phyloP scores from a whole-genome alignment of 106 monocot species.

The Narthecium ossifragum region DNA sequence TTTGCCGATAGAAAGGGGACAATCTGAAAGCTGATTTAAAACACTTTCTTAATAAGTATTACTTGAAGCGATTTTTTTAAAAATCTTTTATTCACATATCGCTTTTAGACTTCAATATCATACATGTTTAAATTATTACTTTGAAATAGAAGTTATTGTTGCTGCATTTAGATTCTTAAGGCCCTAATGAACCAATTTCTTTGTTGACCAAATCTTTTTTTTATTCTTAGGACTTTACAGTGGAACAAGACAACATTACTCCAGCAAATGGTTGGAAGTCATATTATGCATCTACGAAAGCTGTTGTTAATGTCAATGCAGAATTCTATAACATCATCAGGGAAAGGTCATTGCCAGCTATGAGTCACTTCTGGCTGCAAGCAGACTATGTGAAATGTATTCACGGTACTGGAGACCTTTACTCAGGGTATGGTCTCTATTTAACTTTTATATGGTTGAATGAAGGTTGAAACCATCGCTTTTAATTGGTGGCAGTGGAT shows the following conservation, averaged over 20 bases:
- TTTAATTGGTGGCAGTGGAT: too few relatives aligned
- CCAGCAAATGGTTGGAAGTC: conserved; percentile 95
- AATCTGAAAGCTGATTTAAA: too few relatives aligned
- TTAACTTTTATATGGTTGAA: too few relatives aligned
- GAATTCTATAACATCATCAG: conserved; percentile 85
- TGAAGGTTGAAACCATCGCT: too few relatives aligned
- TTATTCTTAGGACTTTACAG: conserved; percentile 71
- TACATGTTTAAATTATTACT: too few relatives aligned
- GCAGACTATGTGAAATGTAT: conserved; percentile 94
- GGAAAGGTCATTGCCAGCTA: conserved; percentile 61
- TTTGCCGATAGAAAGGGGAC: too few relatives aligned
- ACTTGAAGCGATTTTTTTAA: too few relatives aligned
- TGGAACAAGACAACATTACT: conserved; percentile 60
- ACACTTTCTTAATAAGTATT: too few relatives aligned
- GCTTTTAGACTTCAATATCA: too few relatives aligned
- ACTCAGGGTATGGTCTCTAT: conserved; percentile 53
- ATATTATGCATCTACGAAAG: conserved; percentile 92
- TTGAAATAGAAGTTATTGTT: neutral
- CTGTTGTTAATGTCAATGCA: conserved; percentile 64
- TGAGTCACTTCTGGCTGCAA: conserved; percentile 88
- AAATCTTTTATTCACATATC: too few relatives aligned
- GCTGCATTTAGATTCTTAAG: neutral
- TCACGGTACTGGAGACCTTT: conserved; percentile 79
- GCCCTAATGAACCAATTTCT: neutral
- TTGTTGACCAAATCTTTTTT: neutral